Evolutionary conservation across 2,329 filamentous ascomycete species (phyloP).

Genomic region (Fusarium ambrosium): DNA sequence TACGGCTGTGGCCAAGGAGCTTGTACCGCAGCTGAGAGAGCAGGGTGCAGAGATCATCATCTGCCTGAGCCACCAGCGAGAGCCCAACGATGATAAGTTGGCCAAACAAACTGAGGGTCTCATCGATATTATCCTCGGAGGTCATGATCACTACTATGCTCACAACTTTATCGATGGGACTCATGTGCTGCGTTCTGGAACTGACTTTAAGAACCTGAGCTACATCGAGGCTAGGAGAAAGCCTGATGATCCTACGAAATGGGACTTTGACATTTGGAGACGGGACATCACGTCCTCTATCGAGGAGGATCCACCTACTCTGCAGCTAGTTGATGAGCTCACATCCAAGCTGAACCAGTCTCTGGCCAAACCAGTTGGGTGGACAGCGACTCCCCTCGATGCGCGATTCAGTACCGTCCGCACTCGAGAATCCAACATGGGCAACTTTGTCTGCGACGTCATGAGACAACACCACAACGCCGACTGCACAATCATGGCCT

Average conservation of each 20-base stretch:
- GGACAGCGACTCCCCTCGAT: slow-evolving; percentile 85
- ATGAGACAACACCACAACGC: slow-evolving; percentile 87
- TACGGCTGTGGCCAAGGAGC: slow-evolving; percentile 78
- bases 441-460: slow-evolving; percentile 92
- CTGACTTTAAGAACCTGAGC: slow-evolving; percentile 92
- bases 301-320: slow-evolving; percentile 71
- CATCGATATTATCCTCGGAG: slow-evolving; percentile 88
- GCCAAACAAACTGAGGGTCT: slow-evolving; percentile 79
- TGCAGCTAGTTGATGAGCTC: slow-evolving; percentile 74
- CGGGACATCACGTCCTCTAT: slow-evolving; percentile 80
- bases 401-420: slow-evolving; percentile 88
- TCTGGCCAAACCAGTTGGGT: slow-evolving; percentile 85
- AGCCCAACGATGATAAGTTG: slow-evolving; percentile 91
- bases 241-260: slow-evolving; percentile 61
- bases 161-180: slow-evolving; percentile 83
- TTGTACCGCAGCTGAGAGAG: slow-evolving; percentile 79
- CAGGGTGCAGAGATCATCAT: slow-evolving; percentile 87
- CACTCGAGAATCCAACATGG: slow-evolving; percentile 82
- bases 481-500: slow-evolving; percentile 87
- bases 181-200: slow-evolving; percentile 88
- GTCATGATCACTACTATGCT: slow-evolving; percentile 90
- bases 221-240: slow-evolving; percentile 83
- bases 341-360: slow-evolving; percentile 81
- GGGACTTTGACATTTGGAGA: slow-evolving; percentile 84
- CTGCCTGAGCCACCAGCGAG: slow-evolving; percentile 86